Evolutionary conservation across 768 basidiomycete species (phyloP), one percentile per base, ranked within the genome.

Genomic region (Boletellus sp.): DNA sequence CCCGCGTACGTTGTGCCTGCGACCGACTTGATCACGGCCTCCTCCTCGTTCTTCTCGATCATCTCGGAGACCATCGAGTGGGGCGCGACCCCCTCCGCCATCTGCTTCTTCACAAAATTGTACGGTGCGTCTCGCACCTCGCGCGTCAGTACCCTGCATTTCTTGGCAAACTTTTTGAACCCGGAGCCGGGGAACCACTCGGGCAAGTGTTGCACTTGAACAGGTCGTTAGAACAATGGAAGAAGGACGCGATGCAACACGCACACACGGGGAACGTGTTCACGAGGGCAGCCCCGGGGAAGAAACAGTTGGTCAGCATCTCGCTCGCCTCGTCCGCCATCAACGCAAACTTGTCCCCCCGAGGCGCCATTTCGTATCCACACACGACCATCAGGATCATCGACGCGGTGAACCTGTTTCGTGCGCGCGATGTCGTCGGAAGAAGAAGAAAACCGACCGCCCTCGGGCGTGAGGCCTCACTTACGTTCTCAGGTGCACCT

Each of bases 361-460:
- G 48, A 19, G 63, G 66, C 4, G 55, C 51, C 41, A 71, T 62
- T 37, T 72, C 62, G 34, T 71, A 68, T 11, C 69, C 72, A 39
- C 73, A 72, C 16, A 67, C 59, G 22, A 63, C 54, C 9, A 50
- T 47, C 65, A 70, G 66, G 23, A 68, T 67, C n/a, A 64, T 63
- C 22, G 64, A 63, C 16, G 65, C 61, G 1, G 62, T 57, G 32
- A 65, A 56, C 35, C 69, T 70, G n/a, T n/a, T n/a, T n/a, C n/a
- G n/a, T n/a, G 32, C 24, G 17, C 9, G 6, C 15, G 24, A n/a
- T n/a, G 23, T 11, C 8, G 15, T 6, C n/a, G n/a, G n/a, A n/a
- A n/a, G n/a, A n/a, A n/a, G n/a, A n/a, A n/a, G n/a, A n/a, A n/a
- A n/a, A n/a, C n/a, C n/a, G n/a, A n/a, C n/a, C n/a, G n/a, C n/a